These are phyloP conservation scores for Phytophthora colocasiae DNA, from an alignment of 352 stramenopile genomes.

Conservation along the genomic window DNA sequence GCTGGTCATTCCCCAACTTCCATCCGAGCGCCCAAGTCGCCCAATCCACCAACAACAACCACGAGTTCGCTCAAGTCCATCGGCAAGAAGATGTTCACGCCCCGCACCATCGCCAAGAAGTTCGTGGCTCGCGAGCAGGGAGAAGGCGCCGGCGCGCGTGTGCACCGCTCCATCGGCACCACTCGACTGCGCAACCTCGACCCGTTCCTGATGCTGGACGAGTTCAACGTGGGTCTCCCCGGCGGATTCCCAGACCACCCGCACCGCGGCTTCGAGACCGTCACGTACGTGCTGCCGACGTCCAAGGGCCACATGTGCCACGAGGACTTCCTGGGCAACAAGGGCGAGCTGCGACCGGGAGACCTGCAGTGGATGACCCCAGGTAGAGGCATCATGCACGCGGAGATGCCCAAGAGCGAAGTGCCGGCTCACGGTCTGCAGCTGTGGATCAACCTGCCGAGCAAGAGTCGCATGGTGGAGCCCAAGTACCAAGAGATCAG, in stretches of 20 bases:
- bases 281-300: conserved; percentile 87
- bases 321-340: conserved; percentile 80
- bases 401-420: conserved; percentile 55
- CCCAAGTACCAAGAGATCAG: conserved; percentile 68
- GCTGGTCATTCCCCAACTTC: conserved; percentile 25
- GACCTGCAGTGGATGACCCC: conserved; percentile 68
- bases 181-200: conserved; percentile 45
- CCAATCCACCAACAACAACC: conserved; percentile 6
- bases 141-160: conserved; percentile 46
- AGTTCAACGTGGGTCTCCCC: conserved; percentile 60
- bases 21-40: conserved; percentile 7
- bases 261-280: conserved; percentile 91
- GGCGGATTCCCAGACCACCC: conserved; percentile 91
- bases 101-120: conserved; percentile 39
- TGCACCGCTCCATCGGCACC: conserved; percentile 51
- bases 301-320: conserved; percentile 87
- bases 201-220: conserved; percentile 68
- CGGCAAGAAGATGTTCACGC: conserved; percentile 39
- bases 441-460: conserved; percentile 64
- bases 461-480: conserved; percentile 53
- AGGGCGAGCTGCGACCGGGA: conserved; percentile 51
- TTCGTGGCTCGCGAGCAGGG: conserved; percentile 45
- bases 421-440: conserved; percentile 48
- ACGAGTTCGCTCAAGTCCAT: conserved; percentile 27
- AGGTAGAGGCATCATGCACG: conserved; percentile 58